Evolutionary conservation across 192 early-diverging fungal genomes (phyloP).

Genomic region (Chytriomyces confervae): DNA sequence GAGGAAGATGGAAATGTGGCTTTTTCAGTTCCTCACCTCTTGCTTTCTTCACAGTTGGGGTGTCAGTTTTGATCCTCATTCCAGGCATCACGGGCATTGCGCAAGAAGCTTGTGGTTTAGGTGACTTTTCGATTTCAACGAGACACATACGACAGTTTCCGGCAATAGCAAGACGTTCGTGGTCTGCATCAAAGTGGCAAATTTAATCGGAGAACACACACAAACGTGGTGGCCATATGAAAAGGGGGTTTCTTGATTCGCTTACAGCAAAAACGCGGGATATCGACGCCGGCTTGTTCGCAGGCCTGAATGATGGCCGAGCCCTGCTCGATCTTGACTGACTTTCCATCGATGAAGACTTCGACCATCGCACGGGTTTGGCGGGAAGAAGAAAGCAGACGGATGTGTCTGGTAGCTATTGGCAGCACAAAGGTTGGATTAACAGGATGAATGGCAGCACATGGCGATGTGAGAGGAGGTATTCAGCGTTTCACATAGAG

Average conservation of each 20-base stretch:
- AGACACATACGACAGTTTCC: conserved; percentile 99
- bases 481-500: too few species aligned
- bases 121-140: conserved; percentile 95
- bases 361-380: conserved; percentile 41
- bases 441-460: too few species aligned
- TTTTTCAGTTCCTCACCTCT: conserved; percentile 46
- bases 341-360: conserved; percentile 86
- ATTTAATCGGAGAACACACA: too few species aligned
- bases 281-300: conserved; percentile 91
- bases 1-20: too few species aligned
- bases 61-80: conserved; percentile 96
- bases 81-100: conserved; percentile 97
- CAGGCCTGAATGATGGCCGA: conserved; percentile 97
- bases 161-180: conserved; percentile 92
- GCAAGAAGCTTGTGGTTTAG: conserved; percentile 96
- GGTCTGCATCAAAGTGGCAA: conserved; percentile 42
- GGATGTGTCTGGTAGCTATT: too few species aligned
- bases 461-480: too few species aligned
- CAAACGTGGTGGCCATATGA: conserved; percentile 21
- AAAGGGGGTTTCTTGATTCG: too few species aligned
- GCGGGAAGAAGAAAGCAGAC: neutral
- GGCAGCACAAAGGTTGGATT: too few species aligned
- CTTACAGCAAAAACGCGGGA: conserved; percentile 76
- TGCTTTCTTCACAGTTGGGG: conserved; percentile 93
- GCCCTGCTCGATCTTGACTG: conserved; percentile 89